A percentile compares a stretch with the other conserved stretches of the same genome.
phyloP scores from a whole-genome alignment of 371 early-diverging fungal species.

The Saksenaea oblongispora region DNA sequence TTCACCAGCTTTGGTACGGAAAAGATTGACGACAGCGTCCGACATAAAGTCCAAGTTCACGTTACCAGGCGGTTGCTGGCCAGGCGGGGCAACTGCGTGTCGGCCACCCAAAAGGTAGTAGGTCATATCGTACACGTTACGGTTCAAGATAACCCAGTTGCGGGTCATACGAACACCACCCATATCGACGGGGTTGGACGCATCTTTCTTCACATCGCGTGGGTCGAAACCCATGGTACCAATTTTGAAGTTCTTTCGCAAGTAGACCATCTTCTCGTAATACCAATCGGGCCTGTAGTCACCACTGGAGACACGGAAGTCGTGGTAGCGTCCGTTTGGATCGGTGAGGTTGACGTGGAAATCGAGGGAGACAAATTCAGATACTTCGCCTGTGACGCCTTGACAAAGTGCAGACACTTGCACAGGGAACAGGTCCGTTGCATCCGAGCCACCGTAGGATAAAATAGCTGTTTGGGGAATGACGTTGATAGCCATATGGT shows the following conservation, averaged over 20 bases:
- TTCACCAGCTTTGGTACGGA: slow-evolving; percentile 54
- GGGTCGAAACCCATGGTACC: slow-evolving; percentile 40
- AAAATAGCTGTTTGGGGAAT: slow-evolving; percentile 45
- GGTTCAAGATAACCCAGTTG: slow-evolving; percentile 59
- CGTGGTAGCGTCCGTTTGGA: slow-evolving; percentile 35
- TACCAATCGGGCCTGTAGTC: slow-evolving; percentile 52
- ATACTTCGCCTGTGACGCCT: slow-evolving; percentile 24
- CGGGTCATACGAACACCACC: slow-evolving; percentile 29
- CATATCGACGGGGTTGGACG: slow-evolving; percentile 22
- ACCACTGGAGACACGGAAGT: slow-evolving; percentile 30
- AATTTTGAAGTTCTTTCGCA: slow-evolving; percentile 50
- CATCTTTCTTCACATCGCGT: slow-evolving; percentile 31
- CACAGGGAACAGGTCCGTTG: slow-evolving; percentile 67
- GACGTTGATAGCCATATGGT: slow-evolving; percentile 49
- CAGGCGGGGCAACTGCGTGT: slow-evolving; percentile 20
- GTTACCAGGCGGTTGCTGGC: slow-evolving; percentile 26
- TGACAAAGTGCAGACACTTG: slow-evolving; percentile 55
- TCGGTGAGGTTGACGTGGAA: slow-evolving; percentile 27
- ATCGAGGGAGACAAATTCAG: slow-evolving; percentile 21
- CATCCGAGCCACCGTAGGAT: slow-evolving; percentile 64
- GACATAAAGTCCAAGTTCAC: slow-evolving; percentile 43
- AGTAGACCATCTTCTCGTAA: slow-evolving; percentile 41
- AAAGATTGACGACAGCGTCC: slow-evolving; percentile 57
- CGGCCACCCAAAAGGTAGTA: slow-evolving; percentile 48
- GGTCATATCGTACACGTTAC: slow-evolving; percentile 62